These are phyloP conservation scores for Tuctoria greenei DNA, from an alignment of 176 grass and related monocot genomes.

Conservation along the genomic window DNA sequence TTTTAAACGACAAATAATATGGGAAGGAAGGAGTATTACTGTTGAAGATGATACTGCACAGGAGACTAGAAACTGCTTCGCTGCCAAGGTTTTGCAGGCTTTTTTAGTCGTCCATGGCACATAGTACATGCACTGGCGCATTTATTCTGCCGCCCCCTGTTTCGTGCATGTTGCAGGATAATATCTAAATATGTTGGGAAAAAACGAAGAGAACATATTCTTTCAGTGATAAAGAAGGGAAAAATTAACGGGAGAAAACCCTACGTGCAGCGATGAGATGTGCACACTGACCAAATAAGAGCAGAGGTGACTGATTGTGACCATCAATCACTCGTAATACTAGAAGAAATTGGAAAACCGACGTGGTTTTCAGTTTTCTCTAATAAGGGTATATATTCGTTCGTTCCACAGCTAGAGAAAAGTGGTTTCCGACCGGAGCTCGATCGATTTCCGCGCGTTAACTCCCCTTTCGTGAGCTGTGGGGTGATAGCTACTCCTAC, in stretches of 20 bases:
- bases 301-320: neutral
- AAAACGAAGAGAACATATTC: constrained; percentile 7
- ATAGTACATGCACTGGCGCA: neutral
- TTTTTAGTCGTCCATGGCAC: too few species aligned
- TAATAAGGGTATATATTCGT: constrained; percentile 7
- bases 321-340: neutral
- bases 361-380: neutral
- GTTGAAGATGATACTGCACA: neutral
- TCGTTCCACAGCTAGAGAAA: constrained; percentile 30
- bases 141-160: neutral
- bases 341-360: neutral
- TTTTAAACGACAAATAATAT: too few species aligned
- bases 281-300: constrained; percentile 1
- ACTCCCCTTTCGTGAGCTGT: constrained; percentile 17
- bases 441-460: constrained; percentile 19
- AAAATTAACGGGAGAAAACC: neutral
- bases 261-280: neutral
- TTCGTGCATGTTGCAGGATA: neutral
- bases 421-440: constrained; percentile 11
- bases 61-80: neutral
- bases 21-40: too few species aligned
- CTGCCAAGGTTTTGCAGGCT: too few species aligned
- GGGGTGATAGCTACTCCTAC: neutral
- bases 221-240: neutral
- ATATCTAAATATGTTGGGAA: neutral